Percentiles rank a stretch among this genome's conserved stretches.
phyloP scores from a whole-genome alignment of 2,329 filamentous ascomycete genomes.

The Calonectria ilicicola region DNA sequence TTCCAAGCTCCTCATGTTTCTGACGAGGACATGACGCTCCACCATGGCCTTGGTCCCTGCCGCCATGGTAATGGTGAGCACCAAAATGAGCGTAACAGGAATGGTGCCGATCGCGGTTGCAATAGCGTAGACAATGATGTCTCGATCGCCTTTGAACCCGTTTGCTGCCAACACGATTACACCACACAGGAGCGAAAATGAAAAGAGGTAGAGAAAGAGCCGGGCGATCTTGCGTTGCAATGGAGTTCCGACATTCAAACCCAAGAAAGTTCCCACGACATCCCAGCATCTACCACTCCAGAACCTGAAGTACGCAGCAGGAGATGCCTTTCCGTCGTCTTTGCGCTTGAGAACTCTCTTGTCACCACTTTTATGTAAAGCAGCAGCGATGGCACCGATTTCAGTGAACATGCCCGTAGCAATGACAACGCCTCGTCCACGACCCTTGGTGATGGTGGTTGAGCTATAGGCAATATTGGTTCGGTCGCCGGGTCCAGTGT shows the following conservation, averaged over 20 bases:
- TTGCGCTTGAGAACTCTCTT: conserved; percentile 11
- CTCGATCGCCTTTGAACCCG: conserved; percentile 47
- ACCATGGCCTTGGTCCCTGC: conserved; percentile 61
- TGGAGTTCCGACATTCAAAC: conserved; percentile 70
- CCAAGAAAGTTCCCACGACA: conserved; percentile 55
- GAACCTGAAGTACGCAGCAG: conserved; percentile 2
- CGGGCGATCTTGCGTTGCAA: conserved; percentile 76
- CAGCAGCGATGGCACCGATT: conserved; percentile 67
- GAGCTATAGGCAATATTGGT: conserved; percentile 70
- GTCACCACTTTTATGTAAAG: conserved; percentile 45
- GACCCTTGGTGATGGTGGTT: conserved; percentile 69
- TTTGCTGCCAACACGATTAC: conserved; percentile 52
- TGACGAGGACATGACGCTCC: conserved; percentile 60
- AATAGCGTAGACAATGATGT: conserved; percentile 54
- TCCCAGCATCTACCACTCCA: conserved; percentile 47
- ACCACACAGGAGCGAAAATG: conserved; percentile 32
- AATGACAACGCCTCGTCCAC: conserved; percentile 68
- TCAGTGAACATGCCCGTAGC: conserved; percentile 72
- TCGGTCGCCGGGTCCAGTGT: conserved; percentile 61
- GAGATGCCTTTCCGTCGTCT: not conserved
- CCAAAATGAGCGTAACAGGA: conserved; percentile 57
- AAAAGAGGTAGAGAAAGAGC: conserved; percentile 69
- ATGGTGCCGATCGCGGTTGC: conserved; percentile 58
- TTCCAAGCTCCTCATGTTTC: conserved; percentile 60
- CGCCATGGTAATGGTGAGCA: conserved; percentile 68